Conservation (phyloP, 306 rosid species). For the Vigna trinervia region DNA sequence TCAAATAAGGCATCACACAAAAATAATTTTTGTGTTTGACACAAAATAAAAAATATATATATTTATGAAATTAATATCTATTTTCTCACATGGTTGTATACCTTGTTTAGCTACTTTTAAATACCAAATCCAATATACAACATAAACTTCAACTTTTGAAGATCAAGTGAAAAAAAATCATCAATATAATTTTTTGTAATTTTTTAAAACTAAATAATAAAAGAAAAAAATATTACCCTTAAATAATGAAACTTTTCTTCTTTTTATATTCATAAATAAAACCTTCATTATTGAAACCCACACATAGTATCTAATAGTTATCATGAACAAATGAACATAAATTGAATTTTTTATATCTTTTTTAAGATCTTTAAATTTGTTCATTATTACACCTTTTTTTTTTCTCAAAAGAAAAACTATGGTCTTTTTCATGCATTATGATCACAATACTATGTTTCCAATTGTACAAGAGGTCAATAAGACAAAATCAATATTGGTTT, state of each 20-base stretch:
- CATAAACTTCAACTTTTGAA: no score
- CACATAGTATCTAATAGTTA: background rate
- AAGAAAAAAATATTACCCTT: background rate
- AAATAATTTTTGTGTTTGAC: no score
- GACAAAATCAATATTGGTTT: slow-evolving; percentile 26
- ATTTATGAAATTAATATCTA: no score
- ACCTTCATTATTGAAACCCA: background rate
- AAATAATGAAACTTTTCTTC: background rate
- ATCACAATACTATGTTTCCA: slow-evolving; percentile 30
- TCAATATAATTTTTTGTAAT: background rate
- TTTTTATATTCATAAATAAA: background rate
- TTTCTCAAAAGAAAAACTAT: background rate
- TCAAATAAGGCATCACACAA: no score
- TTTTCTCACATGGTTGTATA: no score
- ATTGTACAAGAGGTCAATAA: slow-evolving; percentile 16
- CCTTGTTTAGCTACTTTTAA: no score
- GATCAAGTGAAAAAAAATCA: background rate
- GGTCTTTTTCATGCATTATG: background rate
- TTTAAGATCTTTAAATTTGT: background rate
- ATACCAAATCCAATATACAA: no score
- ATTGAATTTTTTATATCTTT: background rate
- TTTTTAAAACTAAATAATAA: background rate
- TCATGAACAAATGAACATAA: background rate
- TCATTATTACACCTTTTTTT: background rate
- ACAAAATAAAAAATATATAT: no score